Evolutionary conservation across 1,139 yeast genomes (phyloP).

Genomic region (Candida anutae): DNA sequence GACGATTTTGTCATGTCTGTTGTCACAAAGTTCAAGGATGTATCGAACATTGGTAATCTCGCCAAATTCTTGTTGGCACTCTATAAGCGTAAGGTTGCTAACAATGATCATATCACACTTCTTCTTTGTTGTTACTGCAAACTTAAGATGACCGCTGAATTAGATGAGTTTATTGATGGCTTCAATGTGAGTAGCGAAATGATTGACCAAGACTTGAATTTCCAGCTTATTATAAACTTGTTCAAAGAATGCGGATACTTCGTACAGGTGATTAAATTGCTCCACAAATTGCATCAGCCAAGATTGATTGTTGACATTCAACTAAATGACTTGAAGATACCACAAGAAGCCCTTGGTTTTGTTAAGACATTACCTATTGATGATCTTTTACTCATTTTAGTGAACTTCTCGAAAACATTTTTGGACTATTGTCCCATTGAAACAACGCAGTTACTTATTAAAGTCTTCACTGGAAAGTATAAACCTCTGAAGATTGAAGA

Average conservation of each 20-base stretch:
- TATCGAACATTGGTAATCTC: constrained; percentile 64
- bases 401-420: constrained; percentile 58
- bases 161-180: constrained; percentile 51
- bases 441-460: constrained; percentile 74
- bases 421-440: constrained; percentile 69
- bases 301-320: constrained; percentile 72
- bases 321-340: constrained; percentile 58
- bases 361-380: constrained; percentile 67
- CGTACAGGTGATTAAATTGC: constrained; percentile 61
- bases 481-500: constrained; percentile 23
- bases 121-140: constrained; percentile 80
- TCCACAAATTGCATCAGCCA: constrained; percentile 67
- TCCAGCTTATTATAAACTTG: constrained; percentile 60
- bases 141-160: constrained; percentile 51
- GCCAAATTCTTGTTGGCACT: constrained; percentile 57
- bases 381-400: constrained; percentile 66
- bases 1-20: constrained; percentile 65
- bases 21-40: constrained; percentile 76
- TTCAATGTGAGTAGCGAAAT: constrained; percentile 17
- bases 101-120: constrained; percentile 74
- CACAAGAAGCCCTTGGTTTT: constrained; percentile 56
- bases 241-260: constrained; percentile 74
- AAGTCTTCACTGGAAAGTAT: constrained; percentile 83
- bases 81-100: constrained; percentile 45
- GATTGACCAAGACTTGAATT: constrained; percentile 46